Evolutionary conservation across 805 yeast species (phyloP).

Genomic region (Blastobotrys robertii): DNA sequence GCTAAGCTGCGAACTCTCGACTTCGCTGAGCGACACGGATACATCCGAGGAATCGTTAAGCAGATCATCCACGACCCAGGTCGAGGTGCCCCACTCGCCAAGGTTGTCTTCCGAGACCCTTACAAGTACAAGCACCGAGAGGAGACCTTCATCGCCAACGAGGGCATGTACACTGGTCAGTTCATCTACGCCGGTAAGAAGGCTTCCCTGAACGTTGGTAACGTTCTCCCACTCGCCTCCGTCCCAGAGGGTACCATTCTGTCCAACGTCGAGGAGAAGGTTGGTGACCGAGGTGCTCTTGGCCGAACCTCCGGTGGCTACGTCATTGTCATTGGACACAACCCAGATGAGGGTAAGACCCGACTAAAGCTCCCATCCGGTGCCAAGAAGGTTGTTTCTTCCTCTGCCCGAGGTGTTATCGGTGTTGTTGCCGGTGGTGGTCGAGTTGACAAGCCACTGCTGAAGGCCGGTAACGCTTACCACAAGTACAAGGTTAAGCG

Average conservation of each 20-base stretch:
- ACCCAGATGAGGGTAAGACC: slow-evolving; percentile 98
- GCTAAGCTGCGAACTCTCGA: slow-evolving; percentile 99
- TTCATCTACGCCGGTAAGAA: slow-evolving; percentile 98
- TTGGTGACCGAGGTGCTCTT: slow-evolving; percentile 99
- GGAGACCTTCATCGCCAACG: slow-evolving; percentile 98
- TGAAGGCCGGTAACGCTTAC: slow-evolving; percentile 99
- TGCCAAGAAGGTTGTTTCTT: slow-evolving; percentile 92
- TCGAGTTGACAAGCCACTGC: slow-evolving; percentile 98
- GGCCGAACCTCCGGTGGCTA: slow-evolving; percentile 99
- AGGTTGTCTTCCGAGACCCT: slow-evolving; percentile 98
- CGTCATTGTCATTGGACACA: slow-evolving; percentile 98
- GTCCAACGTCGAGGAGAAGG: slow-evolving; percentile 96
- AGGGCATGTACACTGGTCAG: slow-evolving; percentile 99
- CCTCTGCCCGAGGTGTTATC: slow-evolving; percentile 98
- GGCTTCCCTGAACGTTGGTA: slow-evolving; percentile 90
- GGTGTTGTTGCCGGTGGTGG: slow-evolving; percentile 99
- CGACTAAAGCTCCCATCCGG: slow-evolving; percentile 99
- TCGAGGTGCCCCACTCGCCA: slow-evolving; percentile 99
- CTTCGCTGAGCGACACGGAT: slow-evolving; percentile 99
- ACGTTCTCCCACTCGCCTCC: slow-evolving; percentile 92
- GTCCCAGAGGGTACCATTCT: slow-evolving; percentile 99
- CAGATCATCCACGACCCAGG: slow-evolving; percentile 99
- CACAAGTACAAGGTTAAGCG: slow-evolving; percentile 99
- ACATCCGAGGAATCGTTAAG: slow-evolving; percentile 98
- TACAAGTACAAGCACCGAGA: slow-evolving; percentile 96